phyloP scores from a whole-genome alignment of 805 yeast species.

The Metschnikowia dekortorum region DNA sequence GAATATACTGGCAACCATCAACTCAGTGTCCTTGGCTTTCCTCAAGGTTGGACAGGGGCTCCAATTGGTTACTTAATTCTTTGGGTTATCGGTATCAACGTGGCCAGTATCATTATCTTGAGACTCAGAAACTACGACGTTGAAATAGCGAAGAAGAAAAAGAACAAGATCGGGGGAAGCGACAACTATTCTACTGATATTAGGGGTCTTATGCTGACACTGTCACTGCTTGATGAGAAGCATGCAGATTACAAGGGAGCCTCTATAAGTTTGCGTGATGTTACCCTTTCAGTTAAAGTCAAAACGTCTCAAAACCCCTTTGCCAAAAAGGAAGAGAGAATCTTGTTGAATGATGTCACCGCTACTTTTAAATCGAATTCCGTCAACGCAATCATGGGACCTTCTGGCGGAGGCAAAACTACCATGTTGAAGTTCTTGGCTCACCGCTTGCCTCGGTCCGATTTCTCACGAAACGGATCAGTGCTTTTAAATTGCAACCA shows the following conservation, averaged over 20 bases:
- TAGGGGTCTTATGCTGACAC: not conserved
- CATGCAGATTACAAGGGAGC: conserved; percentile 5
- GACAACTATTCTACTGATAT: not conserved
- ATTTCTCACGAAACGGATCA: conserved; percentile 22
- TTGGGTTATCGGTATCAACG: conserved; percentile 54
- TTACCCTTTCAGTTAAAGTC: conserved; percentile 15
- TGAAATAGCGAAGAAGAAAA: conserved; percentile 40
- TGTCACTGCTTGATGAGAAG: conserved; percentile 8
- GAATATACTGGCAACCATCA: conserved; percentile 55
- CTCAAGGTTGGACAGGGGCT: conserved; percentile 56
- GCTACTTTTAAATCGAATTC: conserved; percentile 53
- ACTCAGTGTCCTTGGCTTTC: conserved; percentile 55
- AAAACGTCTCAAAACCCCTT: conserved; percentile 7
- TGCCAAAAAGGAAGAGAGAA: conserved; percentile 10
- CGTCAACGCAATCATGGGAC: conserved; percentile 74
- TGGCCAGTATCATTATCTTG: conserved; percentile 46
- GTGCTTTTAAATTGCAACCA: conserved; percentile 26
- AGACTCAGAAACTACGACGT: conserved; percentile 48
- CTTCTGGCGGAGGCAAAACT: conserved; percentile 77
- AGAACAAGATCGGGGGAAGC: conserved; percentile 27
- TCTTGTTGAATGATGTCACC: conserved; percentile 37
- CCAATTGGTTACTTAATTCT: conserved; percentile 60
- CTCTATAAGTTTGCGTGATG: conserved; percentile 10
- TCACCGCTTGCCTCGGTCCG: conserved; percentile 41
- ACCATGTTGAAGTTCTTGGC: conserved; percentile 62